Evolutionary conservation across 2,329 filamentous ascomycete species (phyloP), one percentile per base, ranked within the genome.

Genomic region (Hymenoscyphus scutula): DNA sequence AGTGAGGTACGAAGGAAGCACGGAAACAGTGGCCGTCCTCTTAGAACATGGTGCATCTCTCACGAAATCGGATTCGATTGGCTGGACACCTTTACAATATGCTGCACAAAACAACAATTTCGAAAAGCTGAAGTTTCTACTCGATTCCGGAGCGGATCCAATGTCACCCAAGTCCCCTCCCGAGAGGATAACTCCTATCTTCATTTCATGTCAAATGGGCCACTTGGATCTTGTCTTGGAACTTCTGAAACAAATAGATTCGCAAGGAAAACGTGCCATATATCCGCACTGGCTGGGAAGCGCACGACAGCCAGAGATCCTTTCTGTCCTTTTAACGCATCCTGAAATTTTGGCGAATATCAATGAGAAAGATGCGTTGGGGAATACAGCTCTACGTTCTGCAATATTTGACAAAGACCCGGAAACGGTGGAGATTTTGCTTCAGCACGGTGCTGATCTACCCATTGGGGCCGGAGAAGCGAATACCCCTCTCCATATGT

Each of bases 61-160:
- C 10, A 34, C 8, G 5, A 34, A 34, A 34, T 13, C 10, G 32
- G 65, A 74, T 3, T 60, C 41, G 1, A 1, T 54, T 10, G 76
- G 76, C 3, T 58, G 68, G 1, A 74, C 62, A 25, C 73, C 77
- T 5, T 61, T 79, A 1, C 74, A 78, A 53, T 2, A 63, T 13
- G 76, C 76, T 3, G 74, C 74, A 2, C 59, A 6, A 3, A 65
- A 64, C 4, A 75, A 76, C 32, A 69, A 73, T 56, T 57, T 62
- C 5, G 66, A 65, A 10, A 71, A 67, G 30, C 65, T 75, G 2
- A 59, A 56, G 15, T 59, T 66, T 0, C 65, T 78, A 5, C 56
- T 79, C 5, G 63, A 72, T 15, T 73, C 74, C 11, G 77, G 77
- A 2, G 74, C 74, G 3, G 62, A 74, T 55, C 73, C 76, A 0